Evolutionary conservation across 2,329 filamentous ascomycete species (phyloP), one percentile per base, ranked within the genome.

Genomic region (Trichoderma sp.): DNA sequence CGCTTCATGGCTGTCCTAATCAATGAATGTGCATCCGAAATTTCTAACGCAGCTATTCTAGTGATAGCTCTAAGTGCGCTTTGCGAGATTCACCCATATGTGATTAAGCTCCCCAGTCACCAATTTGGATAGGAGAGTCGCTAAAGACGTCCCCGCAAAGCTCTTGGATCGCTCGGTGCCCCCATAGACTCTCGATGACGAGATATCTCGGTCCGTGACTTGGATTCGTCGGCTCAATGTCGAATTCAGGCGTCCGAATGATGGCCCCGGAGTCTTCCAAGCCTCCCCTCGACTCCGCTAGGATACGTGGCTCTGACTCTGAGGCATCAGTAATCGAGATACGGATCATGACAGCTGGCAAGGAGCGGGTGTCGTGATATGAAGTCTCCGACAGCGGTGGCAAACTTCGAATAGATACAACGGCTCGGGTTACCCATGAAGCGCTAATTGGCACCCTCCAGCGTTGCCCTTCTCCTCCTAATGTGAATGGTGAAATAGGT

Each of bases 131-230:
- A 0, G 84, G 84, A 9, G 86, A 85, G 74, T 89, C 88, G 74
- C 87, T 89, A 21, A 89, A 83, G 8, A 90, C 79, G 78, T 88
- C 91, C 2, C 89, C 85, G 59, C 86, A 84, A 8, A 94, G 88
- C 75, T 86, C 83, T 29, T 85, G 82, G 3, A 80, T 78, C 4
- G 79, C 79, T 29, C 81, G 80, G 29, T 81, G 87, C 12, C 88
- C 89, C n/a, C 91, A 93, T 80, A 96, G 89, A 78, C 93, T 89
- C 84, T 98, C 95, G 59, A 98, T 86, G 6, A 98, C 92, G 71
- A 98, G 86, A 93, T 93, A 97, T 75, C 95, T 83, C 21, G 92
- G 92, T 24, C 89, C 89, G 11, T 84, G 84, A 35, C 84, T 84
- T 75, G 87, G 85, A 77, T 89, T 84, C n/a, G 86, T 88, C 0